A percentile compares a stretch with the other conserved stretches of the same genome.
These are phyloP conservation scores for Chimonanthus praecox DNA, from an alignment of 164 flowering plant species.

Conservation along the genomic window DNA sequence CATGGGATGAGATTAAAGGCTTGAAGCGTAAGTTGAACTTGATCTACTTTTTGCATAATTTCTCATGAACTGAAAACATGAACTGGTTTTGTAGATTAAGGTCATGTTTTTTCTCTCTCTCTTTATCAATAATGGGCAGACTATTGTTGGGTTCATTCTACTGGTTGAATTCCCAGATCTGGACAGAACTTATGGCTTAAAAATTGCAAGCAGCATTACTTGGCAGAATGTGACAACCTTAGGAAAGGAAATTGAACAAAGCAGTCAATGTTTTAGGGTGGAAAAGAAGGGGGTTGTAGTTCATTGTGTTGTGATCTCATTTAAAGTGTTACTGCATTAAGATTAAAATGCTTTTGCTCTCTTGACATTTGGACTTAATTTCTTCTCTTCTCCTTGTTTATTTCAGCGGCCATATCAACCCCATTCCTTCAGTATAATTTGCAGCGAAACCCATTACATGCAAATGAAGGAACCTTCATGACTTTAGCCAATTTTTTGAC, in stretches of 20 bases:
- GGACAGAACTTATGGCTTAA: neutral
- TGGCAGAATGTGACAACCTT: neutral
- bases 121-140: neutral
- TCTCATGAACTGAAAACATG: neutral
- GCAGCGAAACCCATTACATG: slow-evolving; percentile 29
- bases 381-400: neutral
- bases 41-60: neutral
- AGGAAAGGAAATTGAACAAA: neutral
- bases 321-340: too few species aligned
- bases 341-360: neutral
- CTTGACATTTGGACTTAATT: neutral
- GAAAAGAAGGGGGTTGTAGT: neutral
- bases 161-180: neutral
- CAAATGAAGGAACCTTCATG: slow-evolving; percentile 25
- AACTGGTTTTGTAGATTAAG: neutral
- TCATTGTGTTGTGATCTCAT: neutral
- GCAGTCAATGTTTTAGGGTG: neutral
- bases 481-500: slow-evolving; percentile 29
- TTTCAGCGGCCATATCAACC: slow-evolving; percentile 31
- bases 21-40: slow-evolving; percentile 55
- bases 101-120: neutral
- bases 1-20: slow-evolving; percentile 61
- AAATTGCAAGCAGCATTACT: neutral
- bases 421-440: slow-evolving; percentile 11
- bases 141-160: neutral